Percentiles rank a stretch among this genome's conserved stretches.
Evolutionary conservation across 1,284 basidiomycete species (phyloP).

Genomic region (Ustilago esculenta): DNA sequence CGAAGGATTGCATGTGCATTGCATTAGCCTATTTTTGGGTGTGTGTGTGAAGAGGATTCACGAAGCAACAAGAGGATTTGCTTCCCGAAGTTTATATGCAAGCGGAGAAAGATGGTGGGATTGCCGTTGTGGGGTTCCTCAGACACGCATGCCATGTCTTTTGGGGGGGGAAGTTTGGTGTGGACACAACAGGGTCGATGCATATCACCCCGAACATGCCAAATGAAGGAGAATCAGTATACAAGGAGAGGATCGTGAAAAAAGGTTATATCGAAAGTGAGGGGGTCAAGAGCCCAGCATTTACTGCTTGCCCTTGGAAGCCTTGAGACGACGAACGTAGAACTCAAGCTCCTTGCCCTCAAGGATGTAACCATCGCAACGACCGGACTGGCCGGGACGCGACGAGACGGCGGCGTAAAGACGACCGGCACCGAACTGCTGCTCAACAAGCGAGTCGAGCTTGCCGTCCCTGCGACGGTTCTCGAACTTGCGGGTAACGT

Average conservation of each 20-base stretch:
- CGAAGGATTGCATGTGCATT: slow-evolving; percentile 3
- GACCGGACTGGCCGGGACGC: slow-evolving; percentile 64
- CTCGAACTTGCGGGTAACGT: slow-evolving; percentile 59
- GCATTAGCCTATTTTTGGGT: slow-evolving; percentile 8
- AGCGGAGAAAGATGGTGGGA: too few species aligned
- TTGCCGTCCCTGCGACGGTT: slow-evolving; percentile 61
- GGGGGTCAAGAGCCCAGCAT: not conserved
- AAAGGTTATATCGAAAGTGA: slow-evolving; percentile 1
- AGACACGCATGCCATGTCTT: too few species aligned
- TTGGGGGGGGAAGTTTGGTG: too few species aligned
- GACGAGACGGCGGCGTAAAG: slow-evolving; percentile 65
- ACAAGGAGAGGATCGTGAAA: not conserved
- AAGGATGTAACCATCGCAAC: slow-evolving; percentile 66
- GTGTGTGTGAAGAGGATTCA: not conserved
- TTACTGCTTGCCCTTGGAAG: slow-evolving; percentile 61
- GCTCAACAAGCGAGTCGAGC: slow-evolving; percentile 66
- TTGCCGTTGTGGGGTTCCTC: too few species aligned
- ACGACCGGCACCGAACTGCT: slow-evolving; percentile 66
- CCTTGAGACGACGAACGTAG: slow-evolving; percentile 64
- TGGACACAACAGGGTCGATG: too few species aligned
- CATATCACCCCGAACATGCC: too few species aligned
- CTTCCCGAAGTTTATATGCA: too few species aligned
- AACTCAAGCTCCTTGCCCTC: slow-evolving; percentile 67
- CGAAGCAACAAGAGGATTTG: too few species aligned
- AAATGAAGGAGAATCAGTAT: not conserved